Evolutionary conservation across 768 basidiomycete species (phyloP), one percentile per base, ranked within the genome.

Genomic region (Suillus paluster): DNA sequence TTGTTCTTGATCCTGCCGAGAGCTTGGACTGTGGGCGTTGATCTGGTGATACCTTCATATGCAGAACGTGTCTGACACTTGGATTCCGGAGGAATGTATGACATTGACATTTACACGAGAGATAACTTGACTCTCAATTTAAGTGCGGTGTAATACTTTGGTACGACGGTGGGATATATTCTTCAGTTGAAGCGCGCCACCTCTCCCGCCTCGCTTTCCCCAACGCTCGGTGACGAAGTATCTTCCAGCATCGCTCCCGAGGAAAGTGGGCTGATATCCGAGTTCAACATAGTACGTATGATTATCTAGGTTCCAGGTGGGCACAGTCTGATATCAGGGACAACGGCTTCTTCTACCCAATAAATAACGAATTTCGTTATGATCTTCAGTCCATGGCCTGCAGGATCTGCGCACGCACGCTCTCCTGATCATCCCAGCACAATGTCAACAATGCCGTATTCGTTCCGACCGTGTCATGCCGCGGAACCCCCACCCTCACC

Each of bases 391-490:
- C 44, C 65, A 67, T 65, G 7, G 64, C 60, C 11, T 23, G 44
- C 36, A 62, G 14, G 44, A 63, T 57, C 15, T 41, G 50, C 25
- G 60, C 61, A 44, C 59, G 44, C 17, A 64, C 66, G 33, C 54
- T 58, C 60, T 66, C 64, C 73, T 69, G 71, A 41, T 74, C 71
- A 52, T 82, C 80, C 81, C 80, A 81, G 66, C 79, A 80, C 19
- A 81, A 56, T 1, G 80, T 73, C 48, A 83, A 60, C 25, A 80
- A 5, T 0, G 70, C 62, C 36, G 74, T 81, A 66, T 83, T 76
- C 25, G 79, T 66, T 2, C 82, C 80, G 9, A 65, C 19, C n/a
- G 57, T 62, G 7, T 41, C 67, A 11, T 66, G 53, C 30, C 27
- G 48, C 5, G 66, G 77, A 48, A 63, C 68, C 21, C 83, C 76